phyloP scores from a whole-genome alignment of 2,329 filamentous ascomycete species.

The Pestalotiopsis sp. region DNA sequence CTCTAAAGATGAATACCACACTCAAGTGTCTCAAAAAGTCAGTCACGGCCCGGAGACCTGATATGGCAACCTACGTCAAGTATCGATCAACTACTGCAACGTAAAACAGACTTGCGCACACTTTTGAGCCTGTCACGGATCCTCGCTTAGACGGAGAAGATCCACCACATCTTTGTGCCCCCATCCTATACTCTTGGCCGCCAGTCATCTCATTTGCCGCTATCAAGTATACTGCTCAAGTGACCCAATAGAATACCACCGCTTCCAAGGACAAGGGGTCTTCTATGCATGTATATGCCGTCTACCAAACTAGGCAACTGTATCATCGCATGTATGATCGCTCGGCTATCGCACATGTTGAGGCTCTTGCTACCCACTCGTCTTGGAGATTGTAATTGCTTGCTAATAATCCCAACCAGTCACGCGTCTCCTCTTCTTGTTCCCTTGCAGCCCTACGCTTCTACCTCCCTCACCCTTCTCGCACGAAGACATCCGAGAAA shows the following conservation, averaged over 20 bases:
- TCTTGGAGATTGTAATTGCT: not conserved
- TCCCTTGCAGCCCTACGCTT: not conserved
- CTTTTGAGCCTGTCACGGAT: not conserved
- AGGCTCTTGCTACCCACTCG: not conserved
- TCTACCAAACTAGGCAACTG: not conserved
- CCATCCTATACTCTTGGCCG: not conserved
- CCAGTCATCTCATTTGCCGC: not conserved
- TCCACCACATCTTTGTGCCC: not conserved
- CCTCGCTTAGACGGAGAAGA: not conserved
- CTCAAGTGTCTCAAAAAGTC: not conserved
- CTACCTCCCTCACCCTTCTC: not conserved
- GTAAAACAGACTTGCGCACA: no score
- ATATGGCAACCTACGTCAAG: no score
- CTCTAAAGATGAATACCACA: no score
- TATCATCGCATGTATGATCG: not conserved
- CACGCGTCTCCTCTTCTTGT: not conserved
- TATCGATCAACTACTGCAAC: no score
- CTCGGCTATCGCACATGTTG: not conserved
- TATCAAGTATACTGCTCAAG: not conserved
- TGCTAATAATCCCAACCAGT: not conserved
- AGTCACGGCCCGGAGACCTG: no score
- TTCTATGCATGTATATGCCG: not conserved
- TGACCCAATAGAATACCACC: not conserved
- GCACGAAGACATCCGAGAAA: slow-evolving; percentile 26
- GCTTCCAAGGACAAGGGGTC: not conserved